Base-by-base conservation (phyloP, 768 basidiomycete genomes). In the Amanita muscaria region DNA sequence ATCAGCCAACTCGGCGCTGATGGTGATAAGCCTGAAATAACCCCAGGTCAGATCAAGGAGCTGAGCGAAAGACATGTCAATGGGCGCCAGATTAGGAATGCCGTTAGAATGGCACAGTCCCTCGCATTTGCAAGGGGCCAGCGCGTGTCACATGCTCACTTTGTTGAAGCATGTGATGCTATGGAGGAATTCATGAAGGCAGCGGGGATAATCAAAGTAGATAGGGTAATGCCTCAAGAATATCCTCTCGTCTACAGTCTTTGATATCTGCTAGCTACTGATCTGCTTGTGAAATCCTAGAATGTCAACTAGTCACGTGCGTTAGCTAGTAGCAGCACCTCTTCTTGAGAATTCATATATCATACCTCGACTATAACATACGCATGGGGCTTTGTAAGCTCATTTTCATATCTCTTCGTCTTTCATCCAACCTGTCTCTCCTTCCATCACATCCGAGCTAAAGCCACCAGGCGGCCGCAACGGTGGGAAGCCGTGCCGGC, bases 11-110 rank as follows among this genome's bases (percentile, higher is more conserved):
- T 69, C 39, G 31, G 19, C 8, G 4, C 21, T 5, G 69, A 65
- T 19, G 61, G 80, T 47, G 64, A 79, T 31, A 59, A 54, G 23
- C n/a, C n/a, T n/a, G 58, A 63, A 34, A 37, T 39, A 12, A 25
- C 44, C 9, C 10, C 18, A 2, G 18, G 10, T 19, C 44, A 46
- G 3, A 63, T 60, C 56, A 65, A 72, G 49, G 65, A 72, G 33
- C 65, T 82, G 47, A 12, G 7, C 6, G 12, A 29, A 29, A 29
- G 27, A 12, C 27, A 29, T 6, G 27, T 29, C 6, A 82, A 82
- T 53, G 80, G 80, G 8, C 54, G 79, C 33, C 77, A 80, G 62
- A 81, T 82, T 55, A 84, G 80, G 72, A 83, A 84, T 50, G 77
- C 76, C 5, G 76, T 75, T 18, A 65, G 76, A 49, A 83, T 79